Conservation (phyloP, 257 asterid genomes). For the Avicennia marina region DNA sequence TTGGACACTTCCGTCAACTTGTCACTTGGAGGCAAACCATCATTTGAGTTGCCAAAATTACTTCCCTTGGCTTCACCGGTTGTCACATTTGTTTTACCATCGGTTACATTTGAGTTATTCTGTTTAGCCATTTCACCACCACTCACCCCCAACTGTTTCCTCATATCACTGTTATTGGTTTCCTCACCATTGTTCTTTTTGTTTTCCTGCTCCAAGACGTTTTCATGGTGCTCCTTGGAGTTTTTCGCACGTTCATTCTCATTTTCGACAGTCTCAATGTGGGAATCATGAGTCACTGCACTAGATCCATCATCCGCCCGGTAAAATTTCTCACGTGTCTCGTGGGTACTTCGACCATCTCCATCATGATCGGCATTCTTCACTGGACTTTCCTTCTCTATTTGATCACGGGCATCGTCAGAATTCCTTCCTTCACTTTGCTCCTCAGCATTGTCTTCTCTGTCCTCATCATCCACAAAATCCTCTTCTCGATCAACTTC, state of each 20-base stretch:
- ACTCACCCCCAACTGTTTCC: conserved; percentile 17
- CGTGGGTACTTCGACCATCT: neutral
- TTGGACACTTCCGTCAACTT: conserved; percentile 6
- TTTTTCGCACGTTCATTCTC: neutral
- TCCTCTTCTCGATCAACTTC: conserved; percentile 6
- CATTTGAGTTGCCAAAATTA: neutral
- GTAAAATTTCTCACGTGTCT: neutral
- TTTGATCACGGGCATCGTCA: neutral
- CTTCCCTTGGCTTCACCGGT: conserved; percentile 15
- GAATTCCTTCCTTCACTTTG: neutral
- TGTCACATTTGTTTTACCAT: neutral
- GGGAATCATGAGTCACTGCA: no score
- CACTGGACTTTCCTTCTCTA: neutral
- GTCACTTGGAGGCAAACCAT: conserved; percentile 17
- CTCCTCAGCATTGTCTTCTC: neutral
- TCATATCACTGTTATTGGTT: neutral
- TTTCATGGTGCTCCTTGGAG: neutral
- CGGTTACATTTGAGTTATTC: conserved; percentile 12
- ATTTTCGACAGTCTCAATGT: neutral
- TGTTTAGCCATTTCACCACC: conserved; percentile 20
- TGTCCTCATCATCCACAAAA: conserved; percentile 18
- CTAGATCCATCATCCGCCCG: no score
- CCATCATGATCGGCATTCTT: conserved; percentile 4
- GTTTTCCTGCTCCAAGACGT: neutral
- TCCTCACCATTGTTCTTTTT: neutral